Base-by-base conservation (phyloP, 176 grass and related monocot genomes). In the Triticum aestivum region DNA sequence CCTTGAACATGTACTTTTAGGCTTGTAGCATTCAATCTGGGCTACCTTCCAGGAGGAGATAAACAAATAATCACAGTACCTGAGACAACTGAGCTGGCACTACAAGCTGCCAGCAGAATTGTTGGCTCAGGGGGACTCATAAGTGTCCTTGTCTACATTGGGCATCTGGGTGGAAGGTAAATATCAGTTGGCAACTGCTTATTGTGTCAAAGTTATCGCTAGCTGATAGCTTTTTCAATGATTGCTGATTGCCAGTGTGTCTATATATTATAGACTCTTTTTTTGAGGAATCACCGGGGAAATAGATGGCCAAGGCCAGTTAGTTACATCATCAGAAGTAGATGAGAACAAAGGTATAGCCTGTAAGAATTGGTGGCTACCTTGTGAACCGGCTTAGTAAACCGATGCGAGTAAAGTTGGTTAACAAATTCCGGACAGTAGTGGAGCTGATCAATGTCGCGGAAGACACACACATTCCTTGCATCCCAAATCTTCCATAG, bases 101-200 rank as follows among this genome's bases (percentile, higher is more conserved):
- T 98, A 73, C 82, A 85, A 75, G 96, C 93, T 92, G 93, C 93
- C 18, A 90, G 91, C 75, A 93, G 89, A 82, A 39, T 98, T 26
- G 85, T 98, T 52, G 52, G 67, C 75, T 83, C 87, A 14, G 83
- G 83, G 20, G 96, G 96, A 29, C 86, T 98, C 42, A 91, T 98
- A 64, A 95, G 89, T 87, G 84, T 92, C 64, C 85, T 95, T 81
- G 96, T 95, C 42, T 98, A 98, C 77, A 90, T 95, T 78, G 93
- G 96, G 11, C 96, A 98, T 89, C 88, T 84, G 13, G 96, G 96
- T 81, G 93, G 96, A 89, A 98, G 96, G 96, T 98, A 95, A 81
- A 34, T 72, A 20, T 32, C 75, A 17, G 27, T 20, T 82, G 61
- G n/a, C n/a, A 79, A 24, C 61, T 26, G 23, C 79, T 39, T 63